A percentile compares a stretch with the other conserved stretches of the same genome.
These are phyloP conservation scores for Yarrowia divulgata DNA, from an alignment of 805 yeast genomes.

Conservation along the genomic window DNA sequence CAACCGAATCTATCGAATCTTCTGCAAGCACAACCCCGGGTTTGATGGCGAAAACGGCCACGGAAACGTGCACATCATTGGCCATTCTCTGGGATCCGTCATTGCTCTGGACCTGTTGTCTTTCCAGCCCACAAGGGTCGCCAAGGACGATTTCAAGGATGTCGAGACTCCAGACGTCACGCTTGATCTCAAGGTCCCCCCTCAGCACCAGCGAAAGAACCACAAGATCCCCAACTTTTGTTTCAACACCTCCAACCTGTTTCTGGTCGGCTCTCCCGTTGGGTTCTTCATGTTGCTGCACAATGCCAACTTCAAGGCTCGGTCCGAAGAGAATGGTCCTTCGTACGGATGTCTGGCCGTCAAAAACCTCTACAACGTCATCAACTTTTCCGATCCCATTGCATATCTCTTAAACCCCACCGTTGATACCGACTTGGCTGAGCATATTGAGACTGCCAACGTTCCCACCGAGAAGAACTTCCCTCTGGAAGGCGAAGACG, in stretches of 20 bases:
- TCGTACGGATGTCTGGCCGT: constrained; percentile 64
- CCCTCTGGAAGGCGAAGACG: constrained; percentile 35
- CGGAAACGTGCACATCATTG: constrained; percentile 76
- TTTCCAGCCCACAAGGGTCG: constrained; percentile 51
- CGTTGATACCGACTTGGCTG: constrained; percentile 55
- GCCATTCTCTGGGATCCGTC: constrained; percentile 92
- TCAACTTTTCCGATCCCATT: constrained; percentile 91
- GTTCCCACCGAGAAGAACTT: constrained; percentile 45
- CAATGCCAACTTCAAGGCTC: constrained; percentile 47
- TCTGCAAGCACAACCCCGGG: constrained; percentile 69
- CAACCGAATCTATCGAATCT: constrained; percentile 70
- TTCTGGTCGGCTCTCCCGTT: constrained; percentile 85
- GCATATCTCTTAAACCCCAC: constrained; percentile 89
- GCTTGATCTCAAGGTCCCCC: constrained; percentile 29
- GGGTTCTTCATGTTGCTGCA: constrained; percentile 66
- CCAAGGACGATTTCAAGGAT: constrained; percentile 42
- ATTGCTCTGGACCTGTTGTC: constrained; percentile 76
- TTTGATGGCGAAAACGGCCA: constrained; percentile 53
- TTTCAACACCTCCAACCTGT: constrained; percentile 77
- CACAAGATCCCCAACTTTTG: constrained; percentile 55
- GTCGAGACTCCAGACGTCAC: constrained; percentile 38
- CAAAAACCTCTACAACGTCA: constrained; percentile 75
- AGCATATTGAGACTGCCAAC: constrained; percentile 46
- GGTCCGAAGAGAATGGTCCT: constrained; percentile 42
- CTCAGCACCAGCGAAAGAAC: constrained; percentile 1